Evolutionary conservation across 768 basidiomycete species (phyloP).

Genomic region (Exidia glandulosa): DNA sequence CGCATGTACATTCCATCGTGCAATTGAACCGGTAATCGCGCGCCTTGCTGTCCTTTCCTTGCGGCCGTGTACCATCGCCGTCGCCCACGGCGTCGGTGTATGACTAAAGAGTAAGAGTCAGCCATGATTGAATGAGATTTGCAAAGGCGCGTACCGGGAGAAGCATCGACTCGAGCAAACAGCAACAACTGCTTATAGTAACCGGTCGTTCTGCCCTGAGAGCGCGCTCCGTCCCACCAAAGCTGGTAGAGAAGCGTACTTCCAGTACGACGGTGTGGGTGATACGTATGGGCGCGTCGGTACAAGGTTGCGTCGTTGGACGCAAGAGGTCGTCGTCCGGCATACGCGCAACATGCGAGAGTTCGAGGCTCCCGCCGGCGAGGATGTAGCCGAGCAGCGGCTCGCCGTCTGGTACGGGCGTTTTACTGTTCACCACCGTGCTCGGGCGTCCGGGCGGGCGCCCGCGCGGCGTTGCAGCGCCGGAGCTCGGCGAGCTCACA

Average conservation of each 20-base stretch:
- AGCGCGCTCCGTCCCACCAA: neutral
- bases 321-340: neutral
- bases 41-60: too few relatives aligned
- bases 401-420: neutral
- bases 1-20: neutral
- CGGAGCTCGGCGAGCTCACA: neutral
- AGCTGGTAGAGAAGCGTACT: neutral
- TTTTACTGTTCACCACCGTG: neutral
- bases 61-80: too few relatives aligned
- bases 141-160: too few relatives aligned
- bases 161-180: too few relatives aligned
- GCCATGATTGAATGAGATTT: too few relatives aligned
- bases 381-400: neutral
- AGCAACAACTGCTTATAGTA: too few relatives aligned
- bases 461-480: neutral
- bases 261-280: neutral
- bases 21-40: neutral
- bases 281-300: neutral
- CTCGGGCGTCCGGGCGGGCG: neutral
- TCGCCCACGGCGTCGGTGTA: too few relatives aligned
- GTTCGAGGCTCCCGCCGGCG: neutral
- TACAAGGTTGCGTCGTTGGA: neutral
- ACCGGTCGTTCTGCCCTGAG: neutral
- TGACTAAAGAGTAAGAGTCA: too few relatives aligned
- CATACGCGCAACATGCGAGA: neutral